phyloP scores from a whole-genome alignment of 192 early-diverging fungal species.

The Glomus cerebriforme region DNA sequence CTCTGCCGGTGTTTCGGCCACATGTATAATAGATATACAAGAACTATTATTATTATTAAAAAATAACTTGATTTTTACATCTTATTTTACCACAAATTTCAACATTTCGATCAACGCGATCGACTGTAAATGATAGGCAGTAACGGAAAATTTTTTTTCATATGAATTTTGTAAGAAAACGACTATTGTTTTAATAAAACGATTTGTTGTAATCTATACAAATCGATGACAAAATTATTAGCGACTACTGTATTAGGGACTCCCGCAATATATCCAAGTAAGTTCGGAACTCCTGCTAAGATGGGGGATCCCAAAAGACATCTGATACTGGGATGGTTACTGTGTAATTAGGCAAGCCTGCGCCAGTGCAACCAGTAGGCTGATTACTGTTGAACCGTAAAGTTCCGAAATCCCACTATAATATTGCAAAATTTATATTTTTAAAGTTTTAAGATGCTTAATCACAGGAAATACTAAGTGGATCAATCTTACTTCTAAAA shows the following conservation, averaged over 20 bases:
- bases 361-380: neutral
- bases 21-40: no score
- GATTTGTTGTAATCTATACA: neutral
- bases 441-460: neutral
- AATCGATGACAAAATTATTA: conserved; percentile 18
- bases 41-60: no score
- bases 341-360: no score
- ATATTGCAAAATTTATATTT: conserved; percentile 13
- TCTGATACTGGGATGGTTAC: no score
- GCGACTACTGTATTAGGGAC: neutral
- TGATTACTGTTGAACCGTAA: neutral
- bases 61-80: no score
- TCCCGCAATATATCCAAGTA: neutral
- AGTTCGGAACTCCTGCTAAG: neutral
- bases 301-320: no score
- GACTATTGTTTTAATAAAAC: neutral
- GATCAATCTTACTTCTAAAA: neutral
- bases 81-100: no score
- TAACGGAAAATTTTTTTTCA: no score
- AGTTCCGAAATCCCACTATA: conserved; percentile 24
- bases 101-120: no score
- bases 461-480: conserved; percentile 9
- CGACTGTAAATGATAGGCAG: no score
- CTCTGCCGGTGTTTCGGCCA: no score
- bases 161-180: no score